phyloP scores from a whole-genome alignment of 1,284 basidiomycete genomes.

The Fomitopsis pinicola region DNA sequence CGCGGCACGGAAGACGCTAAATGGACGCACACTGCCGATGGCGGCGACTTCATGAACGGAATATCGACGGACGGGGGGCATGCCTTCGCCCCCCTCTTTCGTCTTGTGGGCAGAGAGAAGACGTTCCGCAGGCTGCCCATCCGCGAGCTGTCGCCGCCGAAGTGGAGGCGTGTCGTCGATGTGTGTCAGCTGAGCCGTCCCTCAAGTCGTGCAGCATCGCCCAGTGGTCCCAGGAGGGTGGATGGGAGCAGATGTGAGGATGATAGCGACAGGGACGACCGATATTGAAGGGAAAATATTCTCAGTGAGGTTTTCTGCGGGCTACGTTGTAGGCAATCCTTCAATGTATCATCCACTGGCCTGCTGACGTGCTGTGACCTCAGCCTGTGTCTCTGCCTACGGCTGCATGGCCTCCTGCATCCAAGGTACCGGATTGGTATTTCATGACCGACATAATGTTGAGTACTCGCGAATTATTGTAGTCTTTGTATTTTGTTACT shows the following conservation, averaged over 20 bases:
- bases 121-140: background rate
- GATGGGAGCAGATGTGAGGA: background rate
- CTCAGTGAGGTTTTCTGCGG: no score
- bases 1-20: background rate
- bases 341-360: no score
- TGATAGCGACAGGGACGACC: background rate
- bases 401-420: no score
- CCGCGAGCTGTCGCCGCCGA: background rate
- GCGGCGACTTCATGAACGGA: slow-evolving; percentile 6
- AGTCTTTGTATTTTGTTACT: no score
- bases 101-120: slow-evolving; percentile 1
- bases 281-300: no score
- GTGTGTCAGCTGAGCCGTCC: background rate
- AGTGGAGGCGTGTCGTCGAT: slow-evolving; percentile 4
- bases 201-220: background rate
- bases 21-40: slow-evolving; percentile 3
- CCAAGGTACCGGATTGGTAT: no score
- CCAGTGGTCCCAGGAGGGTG: background rate
- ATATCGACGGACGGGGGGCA: background rate
- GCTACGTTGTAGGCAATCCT: no score
- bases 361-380: no score
- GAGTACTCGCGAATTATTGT: no score
- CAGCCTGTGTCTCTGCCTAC: no score
- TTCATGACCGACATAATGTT: no score
- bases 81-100: slow-evolving; percentile 2